Conservation (phyloP, 2,329 filamentous ascomycete genomes). For the Sphaerulina populicola region DNA sequence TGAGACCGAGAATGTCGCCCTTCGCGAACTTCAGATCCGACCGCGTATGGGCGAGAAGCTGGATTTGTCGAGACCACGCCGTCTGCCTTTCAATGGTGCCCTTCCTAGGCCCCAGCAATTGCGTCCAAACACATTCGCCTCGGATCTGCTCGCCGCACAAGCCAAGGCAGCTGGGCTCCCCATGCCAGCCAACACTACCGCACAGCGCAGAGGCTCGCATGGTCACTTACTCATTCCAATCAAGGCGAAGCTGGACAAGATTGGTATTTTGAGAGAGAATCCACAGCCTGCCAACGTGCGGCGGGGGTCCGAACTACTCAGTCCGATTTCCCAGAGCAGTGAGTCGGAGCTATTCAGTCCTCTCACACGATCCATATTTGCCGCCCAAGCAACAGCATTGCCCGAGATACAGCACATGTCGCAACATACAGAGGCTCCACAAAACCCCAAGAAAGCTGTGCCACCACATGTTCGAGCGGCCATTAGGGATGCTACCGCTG, state of each 20-base stretch:
- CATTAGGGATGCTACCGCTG: conserved; percentile 3
- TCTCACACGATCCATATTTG: conserved; percentile 4
- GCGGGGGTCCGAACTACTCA: conserved; percentile 1
- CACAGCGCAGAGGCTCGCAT: conserved; percentile 18
- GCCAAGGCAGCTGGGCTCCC: conserved; percentile 17
- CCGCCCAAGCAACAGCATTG: neutral
- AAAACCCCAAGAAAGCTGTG: conserved; percentile 7
- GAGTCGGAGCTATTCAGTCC: conserved; percentile 4
- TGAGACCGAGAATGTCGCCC: neutral
- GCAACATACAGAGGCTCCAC: neutral
- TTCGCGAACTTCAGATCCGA: neutral
- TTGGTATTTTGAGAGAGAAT: conserved; percentile 14
- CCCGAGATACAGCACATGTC: conserved; percentile 6
- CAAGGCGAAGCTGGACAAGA: conserved; percentile 17
- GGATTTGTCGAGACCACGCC: neutral
- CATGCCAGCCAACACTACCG: conserved; percentile 17
- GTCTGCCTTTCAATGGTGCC: neutral
- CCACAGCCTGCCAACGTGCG: neutral
- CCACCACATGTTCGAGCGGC: conserved; percentile 13
- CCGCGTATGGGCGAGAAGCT: neutral
- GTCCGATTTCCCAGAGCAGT: neutral
- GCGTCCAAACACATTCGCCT: conserved; percentile 5
- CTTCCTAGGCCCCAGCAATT: neutral
- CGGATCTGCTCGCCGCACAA: conserved; percentile 12
- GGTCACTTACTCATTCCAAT: conserved; percentile 21